Base-by-base conservation (phyloP, 352 stramenopile species). In the Phytopythium delawarense region DNA sequence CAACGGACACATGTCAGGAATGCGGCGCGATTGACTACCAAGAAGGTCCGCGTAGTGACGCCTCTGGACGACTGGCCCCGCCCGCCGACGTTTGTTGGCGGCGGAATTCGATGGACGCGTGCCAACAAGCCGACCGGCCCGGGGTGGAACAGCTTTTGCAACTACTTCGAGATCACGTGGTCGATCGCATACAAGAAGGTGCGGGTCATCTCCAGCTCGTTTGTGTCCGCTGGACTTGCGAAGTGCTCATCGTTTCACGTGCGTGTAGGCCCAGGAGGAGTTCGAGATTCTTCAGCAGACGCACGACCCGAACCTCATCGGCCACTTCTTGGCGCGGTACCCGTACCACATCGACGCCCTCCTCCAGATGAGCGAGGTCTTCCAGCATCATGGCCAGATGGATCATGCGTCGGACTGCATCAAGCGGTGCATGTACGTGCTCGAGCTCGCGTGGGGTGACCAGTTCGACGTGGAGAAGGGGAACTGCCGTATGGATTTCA, bases 171-270 rank as follows among this genome's bases (percentile, higher is more conserved):
- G 61, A 76, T 95, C 66, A 88, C 82, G 49, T 92, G 83, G 83
- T 95, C 87, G 6, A 91, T 92, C 50, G 80, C 81, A 45, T 95
- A 95, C 76, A 92, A 95, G 65, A 95, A 95, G 80, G 81, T 89
- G 37, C 7, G 60, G 11, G 4, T 40, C 16, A 18, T 30, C 20
- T 58, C 30, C 8, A 11, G 25, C 3, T 11, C 35, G 8, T 16
- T 39, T 15, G 35, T 15, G 3, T 15, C 35, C 35, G 35, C 35
- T 40, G 9, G 35, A 15, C 35, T 40, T 15, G 35, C 35, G 0
- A 6, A 15, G 8, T 40, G 35, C 35, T 40, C 35, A 40, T 40
- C 35, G 8, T 21, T 45, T 21, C 13, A n/a, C 39, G 12, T 7
- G 55, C 15, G 18, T 56, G 3, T 34, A 92, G 84, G 62, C 78